Evolutionary conservation across 2,329 filamentous ascomycete genomes (phyloP), one percentile per base, ranked within the genome.

Genomic region (Cadophora sp.): DNA sequence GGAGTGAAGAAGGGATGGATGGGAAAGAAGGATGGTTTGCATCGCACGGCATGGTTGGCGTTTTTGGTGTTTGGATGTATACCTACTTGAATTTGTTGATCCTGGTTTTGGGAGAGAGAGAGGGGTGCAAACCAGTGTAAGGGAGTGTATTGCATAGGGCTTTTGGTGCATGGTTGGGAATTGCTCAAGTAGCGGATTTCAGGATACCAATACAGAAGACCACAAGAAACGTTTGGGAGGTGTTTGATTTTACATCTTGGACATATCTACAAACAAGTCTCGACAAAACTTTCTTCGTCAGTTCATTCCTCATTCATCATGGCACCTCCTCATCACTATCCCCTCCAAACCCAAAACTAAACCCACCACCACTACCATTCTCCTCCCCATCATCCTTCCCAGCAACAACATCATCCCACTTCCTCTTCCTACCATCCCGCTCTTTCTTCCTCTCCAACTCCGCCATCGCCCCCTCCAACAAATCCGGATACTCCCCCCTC

Each of bases 381-480:
- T 78, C 78, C 6, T 71, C 68, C 5, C 83, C 83, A 1, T 82
- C 80, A 34, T 81, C 83, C 43, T 80, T 82, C 68, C 89, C 88
- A 24, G 12, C 24, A 12, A 93, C 90, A 31, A 93, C 86, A 67
- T 90, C 86, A 77, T 97, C 92, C 95, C 95, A 98, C 75, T 91
- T 97, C 62, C 93, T 87, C 81, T 94, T 96, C 78, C 86, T 93
- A 4, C 85, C 85, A 62, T 84, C 84, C 24, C 80, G 83, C 76
- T 85, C 90, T 73, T 83, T 88, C 29, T 55, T 26, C 27, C 24
- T 29, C 68, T 91, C 89, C 64, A 94, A 76, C 74, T 92, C 86
- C 22, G 83, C 81, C 58, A 94, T 77, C 0, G 89, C 91, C 69
- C 87, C 84, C 53, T 89, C 83, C 27, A 95, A 80, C n/a, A 94